Evolutionary conservation across 75 land plant genomes (phyloP), one percentile per base, ranked within the genome.

Genomic region (Isoetes taiwanensis): DNA sequence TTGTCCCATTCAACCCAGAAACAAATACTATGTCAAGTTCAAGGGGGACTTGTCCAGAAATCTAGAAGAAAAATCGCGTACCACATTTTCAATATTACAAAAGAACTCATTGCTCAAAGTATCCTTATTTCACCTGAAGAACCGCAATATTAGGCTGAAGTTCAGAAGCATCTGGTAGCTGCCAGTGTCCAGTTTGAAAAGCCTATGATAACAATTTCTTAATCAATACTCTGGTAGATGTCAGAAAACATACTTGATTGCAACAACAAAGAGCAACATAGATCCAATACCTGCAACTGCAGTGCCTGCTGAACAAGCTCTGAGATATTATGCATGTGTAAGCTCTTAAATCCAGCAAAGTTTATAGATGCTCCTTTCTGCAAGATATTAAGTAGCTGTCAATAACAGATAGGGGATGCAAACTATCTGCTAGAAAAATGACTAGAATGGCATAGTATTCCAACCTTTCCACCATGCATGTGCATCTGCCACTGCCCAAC

Each of bases 271-370:
- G n/a, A 43, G 50, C 14, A 5, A 17, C 14, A 43, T 3, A 43
- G 23, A 24, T 43, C 6, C 14, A 43, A n/a, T 43, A 90, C 97
- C 77, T 90, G 76, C 1, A 26, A 63, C 32, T 43, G 80, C 35
- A 93, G 75, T 31, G 66, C 75, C 54, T 52, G 55, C 62, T 62
- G 75, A 12, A 93, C 77, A 42, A 93, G 80, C n/a, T 93, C 79
- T 16, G 98, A 81, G 40, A 93, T 64, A 59, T 93, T 93, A 62
- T 93, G 98, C 62, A 81, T 74, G 56, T 93, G 83, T 62, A 41
- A 64, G 48, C 80, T 83, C 34, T 57, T 77, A 57, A 73, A 79
- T 0, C 98, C 95, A 52, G 78, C 70, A 65, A 64, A 77, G 69
- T 81, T 84, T 19, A 84, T 56, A 34, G 76, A 78, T 57, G 69